Evolutionary conservation across 2,329 filamentous ascomycete species (phyloP), one percentile per base, ranked within the genome.

Genomic region (Alternaria triticina): DNA sequence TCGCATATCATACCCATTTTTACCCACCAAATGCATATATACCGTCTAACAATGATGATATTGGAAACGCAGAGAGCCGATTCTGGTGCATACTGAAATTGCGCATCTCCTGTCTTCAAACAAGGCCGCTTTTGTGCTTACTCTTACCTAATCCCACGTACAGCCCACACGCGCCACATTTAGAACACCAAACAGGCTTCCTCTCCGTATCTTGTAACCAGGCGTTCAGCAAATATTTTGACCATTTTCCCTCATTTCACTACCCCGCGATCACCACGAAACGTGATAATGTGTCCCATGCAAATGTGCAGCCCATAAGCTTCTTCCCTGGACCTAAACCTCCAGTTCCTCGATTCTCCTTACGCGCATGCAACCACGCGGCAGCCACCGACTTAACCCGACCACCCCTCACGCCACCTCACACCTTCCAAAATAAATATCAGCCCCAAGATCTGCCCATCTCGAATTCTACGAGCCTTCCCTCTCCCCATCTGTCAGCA

Each of bases 1-100:
- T 52, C n/a, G 36, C 36, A 15, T 46, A 61, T 51, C 27, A 44
- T 61, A 52, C 54, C 47, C 40, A 47, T 46, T 44, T 15, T 13
- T 46, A 25, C 7, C 28, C 30, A 52, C 15, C 5, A n/a, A 52
- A 22, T 45, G 28, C 13, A 58, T 57, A 61, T 11, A 17, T 17
- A 40, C 36, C 36, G 17, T 40, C 36, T 17, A 40, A 40, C 15
- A 40, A 40, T 10, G 17, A n/a, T 9, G 8, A 40, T 40, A 5
- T 6, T 40, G 36, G 3, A 40, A 40, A 40, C 36, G 0, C 1
- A 40, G 36, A 1, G 36, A 40, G 10, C 8, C n/a, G 5, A 17
- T 1, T 3, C 10, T 40, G 5, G 5, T 3, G 36, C 17, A 1
- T 6, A 40, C 17, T 10, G 36, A 40, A 3, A 40, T 40, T 40